These are phyloP conservation scores for Luvunga scandens DNA, from an alignment of 345 rosid species.

Conservation along the genomic window DNA sequence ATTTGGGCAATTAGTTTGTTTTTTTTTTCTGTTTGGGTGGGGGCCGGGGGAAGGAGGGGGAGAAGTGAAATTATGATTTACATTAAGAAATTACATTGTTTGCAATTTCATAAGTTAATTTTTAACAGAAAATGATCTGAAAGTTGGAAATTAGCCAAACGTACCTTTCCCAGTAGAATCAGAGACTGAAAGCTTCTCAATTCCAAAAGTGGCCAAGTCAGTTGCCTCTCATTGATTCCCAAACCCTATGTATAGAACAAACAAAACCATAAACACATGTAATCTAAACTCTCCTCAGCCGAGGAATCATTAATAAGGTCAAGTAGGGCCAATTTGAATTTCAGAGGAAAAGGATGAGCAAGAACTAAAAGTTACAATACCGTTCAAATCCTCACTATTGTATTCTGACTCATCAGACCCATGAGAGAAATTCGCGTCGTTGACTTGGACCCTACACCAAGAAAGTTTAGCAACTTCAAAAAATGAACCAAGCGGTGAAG, in stretches of 20 bases:
- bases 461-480: constrained; percentile 10
- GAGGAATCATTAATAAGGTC: constrained; percentile 11
- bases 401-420: constrained; percentile 68
- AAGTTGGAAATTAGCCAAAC: too few relatives aligned
- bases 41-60: too few relatives aligned
- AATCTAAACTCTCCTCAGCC: constrained; percentile 60
- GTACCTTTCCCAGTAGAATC: constrained; percentile 17
- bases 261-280: too few relatives aligned
- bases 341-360: neutral
- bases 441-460: constrained; percentile 64
- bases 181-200: constrained; percentile 49
- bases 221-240: constrained; percentile 75
- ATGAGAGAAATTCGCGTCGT: constrained; percentile 71
- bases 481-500: neutral
- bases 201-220: constrained; percentile 53
- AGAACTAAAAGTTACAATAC: constrained; percentile 26
- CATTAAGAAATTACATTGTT: too few relatives aligned
- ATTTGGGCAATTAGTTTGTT: too few relatives aligned
- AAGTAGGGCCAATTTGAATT: neutral
- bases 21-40: too few relatives aligned
- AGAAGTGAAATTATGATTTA: too few relatives aligned
- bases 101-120: too few relatives aligned
- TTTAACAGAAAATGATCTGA: too few relatives aligned
- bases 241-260: constrained; percentile 45
- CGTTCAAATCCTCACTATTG: constrained; percentile 85